phyloP scores from a whole-genome alignment of 495 filamentous ascomycete species.

The Neurospora intermedia region DNA sequence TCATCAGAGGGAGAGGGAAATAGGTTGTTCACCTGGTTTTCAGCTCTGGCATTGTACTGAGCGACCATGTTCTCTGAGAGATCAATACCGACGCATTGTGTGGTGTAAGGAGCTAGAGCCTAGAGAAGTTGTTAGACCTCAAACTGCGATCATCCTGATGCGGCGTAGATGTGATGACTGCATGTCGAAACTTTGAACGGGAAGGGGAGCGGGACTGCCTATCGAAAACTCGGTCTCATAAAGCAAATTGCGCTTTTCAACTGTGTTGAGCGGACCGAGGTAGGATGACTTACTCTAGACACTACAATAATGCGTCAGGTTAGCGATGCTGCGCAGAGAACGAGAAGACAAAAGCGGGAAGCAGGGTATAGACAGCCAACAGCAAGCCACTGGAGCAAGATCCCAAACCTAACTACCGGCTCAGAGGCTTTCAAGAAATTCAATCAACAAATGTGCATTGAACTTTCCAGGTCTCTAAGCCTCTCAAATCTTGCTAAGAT shows the following conservation, averaged over 20 bases:
- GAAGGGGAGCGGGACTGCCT: background rate
- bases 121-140: constrained; percentile 8
- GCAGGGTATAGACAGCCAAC: background rate
- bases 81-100: constrained; percentile 53
- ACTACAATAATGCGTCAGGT: background rate
- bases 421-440: background rate
- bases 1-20: background rate
- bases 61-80: constrained; percentile 56
- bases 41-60: constrained; percentile 41
- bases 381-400: background rate
- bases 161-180: too few species aligned
- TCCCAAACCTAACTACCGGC: background rate
- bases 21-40: constrained; percentile 27
- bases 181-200: background rate
- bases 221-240: background rate
- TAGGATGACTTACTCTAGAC: constrained; percentile 5
- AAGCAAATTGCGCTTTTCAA: background rate
- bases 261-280: background rate
- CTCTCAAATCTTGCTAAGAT: background rate
- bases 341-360: background rate
- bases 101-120: constrained; percentile 51
- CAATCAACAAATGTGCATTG: background rate
- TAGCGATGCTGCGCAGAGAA: background rate
- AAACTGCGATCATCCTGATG: too few species aligned
- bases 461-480: background rate